phyloP scores from a whole-genome alignment of 1,139 yeast species.

The Protomyces arabidopsidicola region DNA sequence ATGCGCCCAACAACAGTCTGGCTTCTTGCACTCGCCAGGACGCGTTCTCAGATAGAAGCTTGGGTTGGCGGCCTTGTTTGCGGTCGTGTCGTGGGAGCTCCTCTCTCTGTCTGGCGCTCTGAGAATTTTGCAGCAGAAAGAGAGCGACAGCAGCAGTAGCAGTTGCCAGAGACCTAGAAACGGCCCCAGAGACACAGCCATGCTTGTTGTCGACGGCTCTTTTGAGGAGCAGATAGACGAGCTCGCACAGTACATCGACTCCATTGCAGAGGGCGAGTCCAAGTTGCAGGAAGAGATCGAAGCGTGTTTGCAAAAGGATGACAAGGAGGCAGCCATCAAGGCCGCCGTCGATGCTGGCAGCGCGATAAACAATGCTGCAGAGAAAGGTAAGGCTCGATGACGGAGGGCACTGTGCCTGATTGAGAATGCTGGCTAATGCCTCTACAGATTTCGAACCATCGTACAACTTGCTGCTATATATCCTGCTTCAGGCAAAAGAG shows the following conservation, averaged over 20 bases:
- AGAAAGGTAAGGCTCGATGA: conserved; percentile 36
- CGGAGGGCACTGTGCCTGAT: conserved; percentile 35
- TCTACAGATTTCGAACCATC: conserved; percentile 43
- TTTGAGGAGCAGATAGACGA: conserved; percentile 40
- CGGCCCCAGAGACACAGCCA: neutral
- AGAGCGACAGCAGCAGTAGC: too few species aligned
- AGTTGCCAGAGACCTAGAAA: too few species aligned
- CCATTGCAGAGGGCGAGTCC: conserved; percentile 32
- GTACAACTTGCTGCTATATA: conserved; percentile 42
- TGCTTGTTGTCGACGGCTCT: conserved; percentile 38
- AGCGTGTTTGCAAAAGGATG: conserved; percentile 6
- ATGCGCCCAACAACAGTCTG: too few species aligned
- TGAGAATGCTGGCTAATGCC: conserved; percentile 28
- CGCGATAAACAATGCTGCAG: conserved; percentile 33
- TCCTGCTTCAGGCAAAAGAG: conserved; percentile 39
- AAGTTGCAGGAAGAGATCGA: conserved; percentile 17
- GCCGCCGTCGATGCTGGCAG: conserved; percentile 33
- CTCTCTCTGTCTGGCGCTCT: too few species aligned
- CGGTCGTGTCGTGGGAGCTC: too few species aligned
- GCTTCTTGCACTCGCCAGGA: too few species aligned
- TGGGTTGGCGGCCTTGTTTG: too few species aligned
- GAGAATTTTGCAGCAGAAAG: too few species aligned
- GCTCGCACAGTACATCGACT: conserved; percentile 42
- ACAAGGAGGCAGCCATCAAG: conserved; percentile 36
- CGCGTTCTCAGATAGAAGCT: too few species aligned